Base-by-base conservation (phyloP, 805 yeast species). In the Metschnikowia shivogae region DNA sequence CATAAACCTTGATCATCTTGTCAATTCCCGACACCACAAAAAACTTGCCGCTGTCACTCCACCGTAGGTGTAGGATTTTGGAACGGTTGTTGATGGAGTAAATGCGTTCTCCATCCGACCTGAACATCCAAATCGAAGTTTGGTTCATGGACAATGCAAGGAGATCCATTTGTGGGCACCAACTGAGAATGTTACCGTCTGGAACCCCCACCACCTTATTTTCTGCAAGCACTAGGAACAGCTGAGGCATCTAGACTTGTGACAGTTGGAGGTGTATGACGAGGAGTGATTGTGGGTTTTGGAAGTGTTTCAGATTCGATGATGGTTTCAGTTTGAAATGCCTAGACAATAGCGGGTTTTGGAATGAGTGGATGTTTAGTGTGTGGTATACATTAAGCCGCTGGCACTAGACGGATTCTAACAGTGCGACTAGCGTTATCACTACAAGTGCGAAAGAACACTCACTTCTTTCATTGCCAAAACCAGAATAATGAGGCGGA, bases 101-200 rank as follows among this genome's bases (percentile, higher is more conserved):
- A 5, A 80, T 76, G 17, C 76, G 53, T 47, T 74, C 76, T 1
- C 82, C 84, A 46, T 73, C 76, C 34, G 73, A 60, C 39, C 87
- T 71, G 50, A 74, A 78, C 8, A 81, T 72, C 67, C 78, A 69
- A 5, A 71, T 54, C 4, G 76, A 81, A 59, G 45, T 67, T 47
- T 55, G 64, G 55, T 45, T 82, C 85, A 61, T 77, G 8, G 80
- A 67, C 2, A 81, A 57, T 6, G 80, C 75, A 29, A 83, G 50
- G 28, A 79, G 66, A 49, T 77, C 77, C 70, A 79, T 73, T 8
- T 73, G 64, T 1, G 84, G 83, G 54, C 81, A 78, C 72, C 76
- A 72, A 34, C 67, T 63, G 39, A 70, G 49, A 47, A 67, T 57
- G 43, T 62, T 65, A 0, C 73, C 73, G 47, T 70, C 74, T 32